Conservation (phyloP, 2,329 filamentous ascomycete species). For the Penicillium sclerotiorum region DNA sequence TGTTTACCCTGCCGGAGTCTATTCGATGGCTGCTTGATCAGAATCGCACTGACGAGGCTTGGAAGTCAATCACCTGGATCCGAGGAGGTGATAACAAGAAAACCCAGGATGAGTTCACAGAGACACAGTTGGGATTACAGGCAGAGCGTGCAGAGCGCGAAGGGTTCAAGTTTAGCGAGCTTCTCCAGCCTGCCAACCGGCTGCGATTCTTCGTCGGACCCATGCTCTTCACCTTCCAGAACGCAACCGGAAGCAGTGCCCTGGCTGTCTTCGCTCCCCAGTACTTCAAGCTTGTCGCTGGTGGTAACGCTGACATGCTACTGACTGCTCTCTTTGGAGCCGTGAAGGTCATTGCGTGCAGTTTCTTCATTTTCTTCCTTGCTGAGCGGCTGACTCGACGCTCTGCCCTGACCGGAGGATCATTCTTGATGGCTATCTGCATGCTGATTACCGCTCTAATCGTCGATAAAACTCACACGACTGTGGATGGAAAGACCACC, state of each 20-base stretch:
- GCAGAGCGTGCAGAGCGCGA: conserved; percentile 46
- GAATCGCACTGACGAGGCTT: conserved; percentile 36
- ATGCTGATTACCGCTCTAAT: conserved; percentile 50
- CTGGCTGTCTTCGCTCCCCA: conserved; percentile 56
- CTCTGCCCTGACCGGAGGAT: conserved; percentile 51
- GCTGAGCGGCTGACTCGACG: conserved; percentile 53
- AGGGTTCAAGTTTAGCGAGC: conserved; percentile 44
- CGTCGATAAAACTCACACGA: conserved; percentile 44
- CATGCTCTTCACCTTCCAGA: conserved; percentile 51
- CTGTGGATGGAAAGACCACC: conserved; percentile 44
- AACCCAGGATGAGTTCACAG: conserved; percentile 49
- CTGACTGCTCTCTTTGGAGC: conserved; percentile 55
- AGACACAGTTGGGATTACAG: conserved; percentile 51
- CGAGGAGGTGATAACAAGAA: conserved; percentile 43
- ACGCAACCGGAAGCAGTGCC: conserved; percentile 53
- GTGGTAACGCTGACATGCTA: conserved; percentile 43
- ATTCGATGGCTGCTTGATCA: conserved; percentile 57
- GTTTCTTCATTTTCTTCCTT: conserved; percentile 52
- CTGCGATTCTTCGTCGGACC: conserved; percentile 45
- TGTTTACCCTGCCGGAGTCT: conserved; percentile 62
- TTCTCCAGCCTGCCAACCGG: conserved; percentile 49
- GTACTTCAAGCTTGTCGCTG: conserved; percentile 54
- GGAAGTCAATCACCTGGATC: conserved; percentile 43
- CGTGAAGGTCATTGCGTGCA: conserved; percentile 52
- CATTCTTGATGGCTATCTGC: conserved; percentile 42